These are phyloP conservation scores for Trichoderma asperellum DNA, from an alignment of 2,329 filamentous ascomycete species.

Conservation along the genomic window DNA sequence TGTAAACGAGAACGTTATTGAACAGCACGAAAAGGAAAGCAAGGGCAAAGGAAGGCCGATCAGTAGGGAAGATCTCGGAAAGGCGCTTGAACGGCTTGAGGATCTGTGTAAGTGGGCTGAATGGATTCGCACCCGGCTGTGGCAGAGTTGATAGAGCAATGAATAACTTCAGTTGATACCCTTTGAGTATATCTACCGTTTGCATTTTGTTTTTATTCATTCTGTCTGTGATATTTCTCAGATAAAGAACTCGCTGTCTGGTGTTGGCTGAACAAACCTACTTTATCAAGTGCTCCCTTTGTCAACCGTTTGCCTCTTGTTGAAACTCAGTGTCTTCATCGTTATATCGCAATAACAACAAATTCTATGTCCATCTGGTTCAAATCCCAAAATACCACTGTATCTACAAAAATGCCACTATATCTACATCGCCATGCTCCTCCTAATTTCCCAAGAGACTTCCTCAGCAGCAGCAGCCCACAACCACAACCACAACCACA, in stretches of 20 bases:
- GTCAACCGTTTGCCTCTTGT: not conserved
- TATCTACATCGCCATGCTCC: conserved; percentile 1
- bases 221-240: not conserved
- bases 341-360: not conserved
- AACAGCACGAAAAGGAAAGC: conserved; percentile 28
- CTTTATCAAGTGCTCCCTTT: not conserved
- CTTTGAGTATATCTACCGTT: not conserved
- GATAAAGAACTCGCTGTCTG: not conserved
- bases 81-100: conserved; percentile 54
- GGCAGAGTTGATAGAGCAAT: conserved; percentile 27
- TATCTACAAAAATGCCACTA: not conserved
- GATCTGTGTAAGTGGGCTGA: conserved; percentile 59
- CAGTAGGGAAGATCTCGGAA: conserved; percentile 49
- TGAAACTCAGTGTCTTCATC: not conserved
- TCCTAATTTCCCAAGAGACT: not conserved
- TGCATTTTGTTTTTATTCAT: not conserved
- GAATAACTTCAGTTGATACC: conserved; percentile 26
- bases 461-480: not conserved
- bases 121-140: conserved; percentile 52
- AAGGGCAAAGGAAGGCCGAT: conserved; percentile 43
- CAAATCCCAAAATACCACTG: not conserved
- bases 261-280: not conserved
- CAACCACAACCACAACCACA: not conserved
- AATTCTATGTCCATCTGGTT: no score
- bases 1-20: conserved; percentile 57